A percentile compares a stretch with the other conserved stretches of the same genome.
Evolutionary conservation across 2,329 filamentous ascomycete species (phyloP).

Genomic region (Pseudogymnoascus sp.): DNA sequence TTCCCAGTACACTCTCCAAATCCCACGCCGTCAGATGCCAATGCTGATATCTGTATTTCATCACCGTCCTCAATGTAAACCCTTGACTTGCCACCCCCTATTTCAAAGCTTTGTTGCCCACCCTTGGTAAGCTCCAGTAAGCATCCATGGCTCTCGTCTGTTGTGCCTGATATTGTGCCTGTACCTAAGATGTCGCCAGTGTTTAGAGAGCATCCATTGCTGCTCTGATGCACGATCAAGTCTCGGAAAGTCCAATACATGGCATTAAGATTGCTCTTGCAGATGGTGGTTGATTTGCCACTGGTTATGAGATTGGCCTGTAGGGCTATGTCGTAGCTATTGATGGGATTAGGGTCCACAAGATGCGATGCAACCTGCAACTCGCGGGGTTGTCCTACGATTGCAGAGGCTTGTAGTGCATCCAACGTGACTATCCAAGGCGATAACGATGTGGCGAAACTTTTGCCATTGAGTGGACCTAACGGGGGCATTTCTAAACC

Average conservation of each 20-base stretch:
- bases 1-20: slow-evolving; percentile 23
- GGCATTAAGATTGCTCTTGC: slow-evolving; percentile 26
- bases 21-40: slow-evolving; percentile 20
- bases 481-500: slow-evolving; percentile 52
- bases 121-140: slow-evolving; percentile 32
- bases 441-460: slow-evolving; percentile 50
- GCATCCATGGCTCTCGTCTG: slow-evolving; percentile 32
- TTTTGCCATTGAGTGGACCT: slow-evolving; percentile 54
- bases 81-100: slow-evolving; percentile 29
- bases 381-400: slow-evolving; percentile 19
- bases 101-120: not conserved
- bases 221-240: slow-evolving; percentile 32
- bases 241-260: slow-evolving; percentile 36
- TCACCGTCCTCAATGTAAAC: slow-evolving; percentile 33
- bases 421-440: slow-evolving; percentile 56
- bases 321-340: slow-evolving; percentile 30
- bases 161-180: slow-evolving; percentile 34
- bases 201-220: slow-evolving; percentile 32
- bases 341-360: slow-evolving; percentile 27
- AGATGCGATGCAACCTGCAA: slow-evolving; percentile 27
- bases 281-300: slow-evolving; percentile 23
- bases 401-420: slow-evolving; percentile 35
- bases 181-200: slow-evolving; percentile 37
- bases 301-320: slow-evolving; percentile 25
- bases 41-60: slow-evolving; percentile 18